A percentile compares a stretch with the other conserved stretches of the same genome.
phyloP scores from a whole-genome alignment of 495 filamentous ascomycete species.

The Pyronema omphalodes region DNA sequence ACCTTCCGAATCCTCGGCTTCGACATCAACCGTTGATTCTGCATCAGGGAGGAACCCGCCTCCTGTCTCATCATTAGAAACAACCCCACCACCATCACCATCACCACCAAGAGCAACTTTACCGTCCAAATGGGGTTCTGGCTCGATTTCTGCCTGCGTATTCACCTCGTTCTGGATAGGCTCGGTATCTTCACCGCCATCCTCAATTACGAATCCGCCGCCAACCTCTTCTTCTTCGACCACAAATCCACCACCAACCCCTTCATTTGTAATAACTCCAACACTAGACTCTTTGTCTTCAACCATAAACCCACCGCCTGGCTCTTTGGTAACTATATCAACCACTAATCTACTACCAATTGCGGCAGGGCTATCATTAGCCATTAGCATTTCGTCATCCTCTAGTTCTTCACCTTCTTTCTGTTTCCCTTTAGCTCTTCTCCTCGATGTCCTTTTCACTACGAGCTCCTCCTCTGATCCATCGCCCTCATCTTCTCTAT shows the following conservation, averaged over 20 bases:
- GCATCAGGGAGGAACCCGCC: too few species aligned
- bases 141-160: conserved; percentile 14
- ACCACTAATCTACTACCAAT: conserved; percentile 3
- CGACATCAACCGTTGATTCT: too few species aligned
- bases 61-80: not conserved
- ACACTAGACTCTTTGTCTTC: not conserved
- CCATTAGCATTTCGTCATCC: too few species aligned
- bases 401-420: too few species aligned
- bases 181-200: not conserved
- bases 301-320: not conserved
- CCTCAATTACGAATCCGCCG: conserved; percentile 24
- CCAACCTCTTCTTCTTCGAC: conserved; percentile 9
- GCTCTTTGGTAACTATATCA: not conserved
- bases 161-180: not conserved
- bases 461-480: conserved; percentile 2
- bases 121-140: conserved; percentile 10
- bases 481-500: conserved; percentile 8
- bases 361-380: not conserved
- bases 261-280: not conserved
- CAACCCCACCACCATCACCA: conserved; percentile 5
- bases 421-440: not conserved
- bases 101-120: not conserved
- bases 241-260: conserved; percentile 9
- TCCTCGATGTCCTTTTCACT: not conserved
- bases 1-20: too few species aligned